A percentile compares a stretch with the other conserved stretches of the same genome.
Evolutionary conservation across 192 early-diverging fungal species (phyloP).

Genomic region (Allomyces macrogynus): DNA sequence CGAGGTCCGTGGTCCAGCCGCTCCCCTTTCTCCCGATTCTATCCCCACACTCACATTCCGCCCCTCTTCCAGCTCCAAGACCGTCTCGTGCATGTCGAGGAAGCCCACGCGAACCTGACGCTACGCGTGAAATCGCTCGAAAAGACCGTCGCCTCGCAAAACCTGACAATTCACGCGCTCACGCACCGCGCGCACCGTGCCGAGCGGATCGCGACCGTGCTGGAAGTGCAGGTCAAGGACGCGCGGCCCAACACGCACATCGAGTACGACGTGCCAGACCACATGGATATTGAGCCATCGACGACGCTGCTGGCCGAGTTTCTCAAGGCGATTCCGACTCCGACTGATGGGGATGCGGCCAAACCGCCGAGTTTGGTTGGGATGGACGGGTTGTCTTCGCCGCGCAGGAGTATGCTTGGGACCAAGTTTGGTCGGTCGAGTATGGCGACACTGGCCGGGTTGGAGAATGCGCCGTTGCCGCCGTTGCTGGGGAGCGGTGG

Average conservation of each 20-base stretch:
- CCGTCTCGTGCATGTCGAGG: neutral
- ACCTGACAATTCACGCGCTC: neutral
- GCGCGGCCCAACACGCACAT: neutral
- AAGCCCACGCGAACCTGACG: neutral
- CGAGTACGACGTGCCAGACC: neutral
- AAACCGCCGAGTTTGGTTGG: too few species aligned
- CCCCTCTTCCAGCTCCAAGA: neutral
- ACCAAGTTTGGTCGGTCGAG: too few species aligned
- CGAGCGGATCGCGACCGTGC: neutral
- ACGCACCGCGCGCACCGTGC: neutral
- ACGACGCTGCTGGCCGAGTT: too few species aligned
- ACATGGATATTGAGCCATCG: too few species aligned
- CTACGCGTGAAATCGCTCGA: neutral
- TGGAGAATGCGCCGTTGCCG: too few species aligned
- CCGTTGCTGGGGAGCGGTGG: too few species aligned
- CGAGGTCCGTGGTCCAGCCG: neutral
- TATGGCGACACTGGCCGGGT: too few species aligned
- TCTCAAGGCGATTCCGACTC: too few species aligned
- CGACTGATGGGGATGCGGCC: too few species aligned
- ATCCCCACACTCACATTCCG: neutral
- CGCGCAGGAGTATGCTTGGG: too few species aligned
- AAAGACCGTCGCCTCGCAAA: neutral
- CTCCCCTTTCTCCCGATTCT: neutral
- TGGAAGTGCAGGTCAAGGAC: neutral
- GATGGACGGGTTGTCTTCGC: too few species aligned